phyloP scores from a whole-genome alignment of 139 green algal genomes.

The Micractinium sp. region DNA sequence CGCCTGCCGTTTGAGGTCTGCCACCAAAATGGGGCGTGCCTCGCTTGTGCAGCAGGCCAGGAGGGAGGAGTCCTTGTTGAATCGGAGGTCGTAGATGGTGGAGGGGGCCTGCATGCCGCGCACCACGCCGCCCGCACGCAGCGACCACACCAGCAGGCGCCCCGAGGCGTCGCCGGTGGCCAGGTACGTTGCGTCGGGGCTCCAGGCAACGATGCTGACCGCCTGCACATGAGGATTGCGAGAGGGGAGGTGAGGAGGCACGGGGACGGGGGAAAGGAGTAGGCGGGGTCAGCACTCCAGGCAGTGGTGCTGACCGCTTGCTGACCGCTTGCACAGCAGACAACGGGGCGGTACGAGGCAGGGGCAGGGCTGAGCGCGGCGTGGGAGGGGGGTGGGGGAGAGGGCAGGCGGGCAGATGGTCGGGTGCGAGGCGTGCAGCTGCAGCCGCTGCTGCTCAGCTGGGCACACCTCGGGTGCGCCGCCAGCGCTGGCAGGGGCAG shows the following conservation, averaged over 20 bases:
- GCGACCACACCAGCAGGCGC: constrained; percentile 16
- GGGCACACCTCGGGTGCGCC: too few relatives aligned
- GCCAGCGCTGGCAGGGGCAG: too few relatives aligned
- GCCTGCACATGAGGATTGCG: not conserved
- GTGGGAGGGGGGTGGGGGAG: not conserved
- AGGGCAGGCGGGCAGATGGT: not conserved
- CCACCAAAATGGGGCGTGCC: constrained; percentile 22
- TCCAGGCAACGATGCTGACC: constrained; percentile 16
- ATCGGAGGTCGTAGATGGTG: constrained; percentile 34
- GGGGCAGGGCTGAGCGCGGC: too few relatives aligned
- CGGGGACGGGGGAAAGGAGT: too few relatives aligned
- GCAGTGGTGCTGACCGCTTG: not conserved
- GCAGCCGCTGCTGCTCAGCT: too few relatives aligned
- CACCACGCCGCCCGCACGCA: constrained; percentile 9
- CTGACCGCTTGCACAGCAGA: too few relatives aligned
- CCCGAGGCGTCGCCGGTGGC: constrained; percentile 25
- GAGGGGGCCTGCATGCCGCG: not conserved
- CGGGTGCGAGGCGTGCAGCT: too few relatives aligned
- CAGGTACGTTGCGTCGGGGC: constrained; percentile 29
- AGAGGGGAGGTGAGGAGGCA: not conserved
- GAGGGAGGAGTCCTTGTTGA: constrained; percentile 22
- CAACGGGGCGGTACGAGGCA: too few relatives aligned
- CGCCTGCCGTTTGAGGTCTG: constrained; percentile 10
- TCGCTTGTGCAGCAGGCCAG: constrained; percentile 30
- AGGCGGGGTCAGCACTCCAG: too few relatives aligned